A percentile compares a stretch with the other conserved stretches of the same genome.
Conservation (phyloP, 176 grass and related monocot species). For the Rhynchospora breviuscula region DNA sequence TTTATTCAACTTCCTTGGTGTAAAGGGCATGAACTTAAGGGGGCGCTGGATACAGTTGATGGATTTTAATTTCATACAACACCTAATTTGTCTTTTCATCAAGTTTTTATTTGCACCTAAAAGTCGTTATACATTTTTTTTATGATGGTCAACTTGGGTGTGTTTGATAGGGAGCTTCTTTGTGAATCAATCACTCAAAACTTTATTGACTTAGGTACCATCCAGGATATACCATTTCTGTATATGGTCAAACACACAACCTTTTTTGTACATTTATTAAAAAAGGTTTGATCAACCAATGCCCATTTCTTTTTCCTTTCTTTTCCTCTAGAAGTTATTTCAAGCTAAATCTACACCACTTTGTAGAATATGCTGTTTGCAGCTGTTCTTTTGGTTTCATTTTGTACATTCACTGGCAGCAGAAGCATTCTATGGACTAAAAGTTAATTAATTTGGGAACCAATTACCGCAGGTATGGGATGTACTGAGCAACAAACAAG, state of each 20-base stretch:
- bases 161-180: background rate
- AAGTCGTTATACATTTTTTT: background rate
- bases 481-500: constrained; percentile 93
- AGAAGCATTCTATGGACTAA: background rate
- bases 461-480: constrained; percentile 81
- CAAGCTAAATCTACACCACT: background rate
- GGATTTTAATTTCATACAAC: background rate
- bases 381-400: background rate
- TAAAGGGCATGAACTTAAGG: background rate
- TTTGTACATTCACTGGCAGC: background rate
- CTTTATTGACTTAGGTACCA: background rate
- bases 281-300: background rate
- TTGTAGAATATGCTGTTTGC: background rate
- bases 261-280: background rate
- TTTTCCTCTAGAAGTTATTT: background rate
- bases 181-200: background rate
- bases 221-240: background rate
- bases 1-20: background rate
- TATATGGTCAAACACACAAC: background rate
- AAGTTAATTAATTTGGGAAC: background rate
- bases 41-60: background rate
- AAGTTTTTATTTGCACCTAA: constrained; percentile 1
- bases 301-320: background rate
- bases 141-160: background rate
- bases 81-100: background rate